Conservation (phyloP, 169 alveolate genomes). For the Plasmodium coatneyi region DNA sequence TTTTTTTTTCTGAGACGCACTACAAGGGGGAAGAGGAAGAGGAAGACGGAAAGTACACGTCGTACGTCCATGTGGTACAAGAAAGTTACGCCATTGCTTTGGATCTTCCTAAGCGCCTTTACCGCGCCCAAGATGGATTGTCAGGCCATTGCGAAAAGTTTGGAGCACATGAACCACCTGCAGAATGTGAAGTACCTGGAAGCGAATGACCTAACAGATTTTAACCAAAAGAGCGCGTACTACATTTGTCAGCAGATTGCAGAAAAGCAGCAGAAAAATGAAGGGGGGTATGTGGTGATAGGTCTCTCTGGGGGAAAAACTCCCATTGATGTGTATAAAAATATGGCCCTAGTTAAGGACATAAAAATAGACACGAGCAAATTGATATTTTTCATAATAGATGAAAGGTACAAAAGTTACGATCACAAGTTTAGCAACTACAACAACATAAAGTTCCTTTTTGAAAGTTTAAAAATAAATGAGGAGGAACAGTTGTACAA, state of each 20-base stretch:
- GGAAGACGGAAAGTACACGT: background rate
- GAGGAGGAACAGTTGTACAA: constrained; percentile 30
- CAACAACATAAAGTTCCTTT: constrained; percentile 58
- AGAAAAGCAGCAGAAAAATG: constrained; percentile 34
- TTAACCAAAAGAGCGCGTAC: constrained; percentile 49
- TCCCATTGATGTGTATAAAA: constrained; percentile 68
- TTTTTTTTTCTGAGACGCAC: background rate
- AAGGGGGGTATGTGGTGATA: constrained; percentile 50
- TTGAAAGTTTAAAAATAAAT: constrained; percentile 42
- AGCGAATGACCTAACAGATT: constrained; percentile 26
- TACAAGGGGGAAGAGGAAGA: background rate
- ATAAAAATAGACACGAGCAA: constrained; percentile 42
- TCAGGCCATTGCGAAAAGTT: background rate
- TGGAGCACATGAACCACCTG: constrained; percentile 18
- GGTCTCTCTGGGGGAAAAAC: constrained; percentile 66
- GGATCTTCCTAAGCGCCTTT: background rate
- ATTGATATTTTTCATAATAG: constrained; percentile 60
- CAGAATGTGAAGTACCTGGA: constrained; percentile 57
- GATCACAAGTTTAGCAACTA: constrained; percentile 67
- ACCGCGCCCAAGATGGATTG: constrained; percentile 11
- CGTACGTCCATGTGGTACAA: background rate
- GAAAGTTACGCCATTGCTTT: background rate
- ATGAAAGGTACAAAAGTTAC: constrained; percentile 50
- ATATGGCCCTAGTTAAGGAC: constrained; percentile 43
- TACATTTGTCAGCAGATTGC: constrained; percentile 52